Conservation (phyloP, 352 stramenopile species). For the Pythium apleroticum region DNA sequence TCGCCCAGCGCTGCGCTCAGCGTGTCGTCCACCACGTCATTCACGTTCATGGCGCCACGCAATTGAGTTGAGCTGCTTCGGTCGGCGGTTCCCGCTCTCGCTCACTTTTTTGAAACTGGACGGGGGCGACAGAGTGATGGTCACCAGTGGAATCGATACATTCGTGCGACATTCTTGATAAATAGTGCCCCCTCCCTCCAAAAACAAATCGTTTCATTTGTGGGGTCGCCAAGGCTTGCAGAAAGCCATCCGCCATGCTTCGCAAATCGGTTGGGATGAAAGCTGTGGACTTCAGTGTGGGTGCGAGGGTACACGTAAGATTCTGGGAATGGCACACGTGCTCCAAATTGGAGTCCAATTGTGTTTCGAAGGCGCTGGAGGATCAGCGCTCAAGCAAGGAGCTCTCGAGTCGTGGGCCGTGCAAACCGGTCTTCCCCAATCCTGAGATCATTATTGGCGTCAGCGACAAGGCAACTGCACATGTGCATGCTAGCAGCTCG, state of each 20-base stretch:
- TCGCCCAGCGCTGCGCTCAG: constrained; percentile 39
- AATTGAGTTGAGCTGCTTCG: neutral
- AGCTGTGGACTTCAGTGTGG: too few relatives aligned
- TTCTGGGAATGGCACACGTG: too few relatives aligned
- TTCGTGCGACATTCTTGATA: constrained; percentile 13
- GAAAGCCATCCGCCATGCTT: too few relatives aligned
- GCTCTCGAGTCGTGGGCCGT: too few relatives aligned
- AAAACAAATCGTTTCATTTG: neutral
- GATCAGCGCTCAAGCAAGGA: too few relatives aligned
- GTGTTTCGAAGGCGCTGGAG: too few relatives aligned
- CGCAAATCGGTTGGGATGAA: too few relatives aligned
- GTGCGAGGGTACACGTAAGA: too few relatives aligned
- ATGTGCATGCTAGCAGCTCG: too few relatives aligned
- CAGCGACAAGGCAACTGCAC: too few relatives aligned
- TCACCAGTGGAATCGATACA: neutral
- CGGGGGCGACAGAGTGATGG: constrained; percentile 7
- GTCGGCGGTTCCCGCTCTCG: constrained; percentile 18
- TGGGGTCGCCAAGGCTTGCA: neutral
- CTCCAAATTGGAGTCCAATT: too few relatives aligned
- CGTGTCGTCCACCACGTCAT: constrained; percentile 27
- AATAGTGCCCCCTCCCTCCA: neutral
- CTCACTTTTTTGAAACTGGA: constrained; percentile 31
- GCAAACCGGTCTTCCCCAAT: too few relatives aligned
- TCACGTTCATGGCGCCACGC: neutral
- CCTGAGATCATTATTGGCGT: neutral